Evolutionary conservation across 2,329 filamentous ascomycete species (phyloP), one percentile per base, ranked within the genome.

Genomic region (Pseudonectria buxi): DNA sequence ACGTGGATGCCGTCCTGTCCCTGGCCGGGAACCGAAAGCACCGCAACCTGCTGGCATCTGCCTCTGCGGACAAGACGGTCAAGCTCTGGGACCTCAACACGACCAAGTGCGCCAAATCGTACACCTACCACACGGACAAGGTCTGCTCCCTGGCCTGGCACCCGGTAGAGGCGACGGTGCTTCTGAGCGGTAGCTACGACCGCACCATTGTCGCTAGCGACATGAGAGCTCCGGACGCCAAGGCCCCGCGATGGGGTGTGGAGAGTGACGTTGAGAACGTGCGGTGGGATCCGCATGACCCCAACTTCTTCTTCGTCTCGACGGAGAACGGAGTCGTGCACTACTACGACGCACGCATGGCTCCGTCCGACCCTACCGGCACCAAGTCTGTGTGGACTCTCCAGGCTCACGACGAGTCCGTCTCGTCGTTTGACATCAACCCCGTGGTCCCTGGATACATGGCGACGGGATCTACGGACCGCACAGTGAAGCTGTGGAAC

Each of bases 51-150:
- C 77, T 98, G 30, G 92, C 92, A 10, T 96, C 90, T 1, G 87
- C 86, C 2, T 98, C 92, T 1, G 92, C 92, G 14, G 92, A 98
- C 68, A 88, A 89, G 67, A 98, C 92, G 3, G 81, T 96, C 55
- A 98, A 98, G 70, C 76, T 98, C 14, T 98, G 92, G 92, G 92
- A 98, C 59, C 70, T 98, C 44, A 86, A 88, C 67, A 95, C 87
- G 3, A 76, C 85, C 42, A 88, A 82, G 62, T 95, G 88, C 63
- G 92, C 92, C 53, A 92, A 95, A 67, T 95, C 89, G 29, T 98
- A 98, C 71, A 74, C 78, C 12, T 86, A 94, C 65, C 92, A 98
- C 67, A 94, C 86, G 25, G 92, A 95, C 72, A 98, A 98, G 68
- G 89, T 96, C 47, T 98, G 89, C 73, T 87, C 90, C 14, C 68